Conservation (phyloP, 2,329 filamentous ascomycete species). For the Colletotrichum salicis region DNA sequence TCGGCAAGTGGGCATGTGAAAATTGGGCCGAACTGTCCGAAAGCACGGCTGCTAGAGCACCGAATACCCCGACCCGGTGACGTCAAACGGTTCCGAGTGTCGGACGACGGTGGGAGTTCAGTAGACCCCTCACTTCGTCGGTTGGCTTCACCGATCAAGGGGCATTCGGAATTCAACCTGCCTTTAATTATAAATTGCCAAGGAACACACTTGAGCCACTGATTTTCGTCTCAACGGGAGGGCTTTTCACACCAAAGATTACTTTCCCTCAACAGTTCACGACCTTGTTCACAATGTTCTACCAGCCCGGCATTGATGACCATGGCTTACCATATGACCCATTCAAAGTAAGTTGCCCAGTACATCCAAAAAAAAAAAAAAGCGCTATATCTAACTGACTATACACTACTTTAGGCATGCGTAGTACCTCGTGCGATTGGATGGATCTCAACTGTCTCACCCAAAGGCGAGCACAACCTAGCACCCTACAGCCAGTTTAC, state of each 20-base stretch:
- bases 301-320: conserved; percentile 7
- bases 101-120: not conserved
- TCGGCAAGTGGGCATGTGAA: not conserved
- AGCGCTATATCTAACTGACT: not conserved
- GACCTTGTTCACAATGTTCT: not conserved
- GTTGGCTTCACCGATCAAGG: not conserved
- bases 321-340: conserved; percentile 14
- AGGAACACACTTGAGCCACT: not conserved
- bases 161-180: not conserved
- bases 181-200: not conserved
- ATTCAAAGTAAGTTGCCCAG: conserved; percentile 3
- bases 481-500: conserved; percentile 17
- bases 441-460: conserved; percentile 16
- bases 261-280: not conserved
- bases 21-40: not conserved
- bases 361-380: not conserved
- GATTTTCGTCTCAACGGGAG: not conserved
- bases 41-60: not conserved
- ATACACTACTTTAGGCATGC: not conserved
- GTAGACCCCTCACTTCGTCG: not conserved
- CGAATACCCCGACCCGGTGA: not conserved
- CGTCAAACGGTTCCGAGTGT: not conserved
- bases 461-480: conserved; percentile 10
- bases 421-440: conserved; percentile 19
- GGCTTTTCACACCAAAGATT: not conserved